Evolutionary conservation across 441 rosid species (phyloP), one percentile per base, ranked within the genome.

Genomic region (Croton laevigatus): DNA sequence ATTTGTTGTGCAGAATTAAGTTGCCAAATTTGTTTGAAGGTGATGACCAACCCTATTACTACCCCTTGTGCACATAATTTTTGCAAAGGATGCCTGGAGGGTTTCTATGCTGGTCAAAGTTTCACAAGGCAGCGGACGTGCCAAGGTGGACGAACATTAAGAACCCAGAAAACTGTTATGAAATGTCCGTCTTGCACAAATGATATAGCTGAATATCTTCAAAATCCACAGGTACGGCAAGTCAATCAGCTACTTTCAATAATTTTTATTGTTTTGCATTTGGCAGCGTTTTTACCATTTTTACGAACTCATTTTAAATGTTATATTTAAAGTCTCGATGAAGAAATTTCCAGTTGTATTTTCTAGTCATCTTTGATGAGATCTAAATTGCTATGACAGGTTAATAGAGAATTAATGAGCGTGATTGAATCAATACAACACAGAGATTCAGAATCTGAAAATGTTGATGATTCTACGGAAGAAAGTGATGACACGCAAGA

Each of bases 11-110:
- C 83, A 84, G 92, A 79, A 63, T 84, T 86, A n/a, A 63, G 82
- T 45, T 88, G 90, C 76, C 79, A 69, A 32, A 72, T 82, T 59
- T 88, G 90, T 71, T 68, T 66, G 71, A 76, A 86, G 73, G 85
- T 83, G 70, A 79, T 86, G 89, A 76, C 70, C 27, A 72, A 54
- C 13, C 89, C 92, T 9, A 73, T 88, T 38, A 88, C 90, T 0
- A 84, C 90, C 27, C 87, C 92, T 42, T 88, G 92, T 69, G 86
- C 82, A 0, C 90, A 88, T 66, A 88, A 83, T 60, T 86, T 88
- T 72, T 86, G 90, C 76, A 86, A 88, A 79, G 73, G 73, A 23
- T 86, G 88, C 58, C 74, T 83, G 52, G 90, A 83, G 78, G 78
- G 53, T 57, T 74, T 78, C 37, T 88, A 86, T 79, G 71, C 85